Conservation (phyloP, 208 protist species). For the Acanthamoeba healyi region DNA sequence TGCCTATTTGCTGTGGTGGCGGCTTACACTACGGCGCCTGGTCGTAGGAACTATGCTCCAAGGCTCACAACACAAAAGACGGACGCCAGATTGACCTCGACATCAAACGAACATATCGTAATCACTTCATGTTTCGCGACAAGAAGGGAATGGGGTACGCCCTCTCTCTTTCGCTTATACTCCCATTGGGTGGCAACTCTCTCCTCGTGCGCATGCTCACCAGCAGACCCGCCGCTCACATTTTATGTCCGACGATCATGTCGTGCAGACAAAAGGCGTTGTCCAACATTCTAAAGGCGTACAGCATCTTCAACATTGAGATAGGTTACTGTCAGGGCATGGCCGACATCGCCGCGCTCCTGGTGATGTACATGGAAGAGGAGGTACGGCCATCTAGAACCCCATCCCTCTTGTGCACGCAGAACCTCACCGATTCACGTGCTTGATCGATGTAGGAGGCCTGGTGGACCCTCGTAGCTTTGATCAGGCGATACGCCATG, state of each 20-base stretch:
- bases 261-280: background rate
- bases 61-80: too few species aligned
- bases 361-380: constrained; percentile 74
- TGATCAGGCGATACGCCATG: background rate
- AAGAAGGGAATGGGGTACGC: background rate
- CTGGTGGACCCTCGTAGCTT: background rate
- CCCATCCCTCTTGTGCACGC: background rate
- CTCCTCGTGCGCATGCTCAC: background rate
- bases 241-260: too few species aligned
- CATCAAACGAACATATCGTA: constrained; percentile 8
- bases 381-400: background rate
- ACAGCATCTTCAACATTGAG: constrained; percentile 62
- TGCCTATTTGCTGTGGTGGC: too few species aligned
- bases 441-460: background rate
- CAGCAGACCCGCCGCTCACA: too few species aligned
- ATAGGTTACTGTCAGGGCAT: constrained; percentile 81
- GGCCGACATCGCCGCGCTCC: constrained; percentile 26
- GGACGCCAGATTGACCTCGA: constrained; percentile 32
- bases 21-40: too few species aligned
- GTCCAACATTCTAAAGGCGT: constrained; percentile 65
- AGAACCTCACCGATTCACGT: background rate
- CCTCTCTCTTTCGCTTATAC: background rate
- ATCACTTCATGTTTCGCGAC: constrained; percentile 15
- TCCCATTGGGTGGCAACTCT: too few species aligned
- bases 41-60: too few species aligned